Conservation (phyloP, 371 early-diverging fungal species). For the Fennellomyces sp. region DNA sequence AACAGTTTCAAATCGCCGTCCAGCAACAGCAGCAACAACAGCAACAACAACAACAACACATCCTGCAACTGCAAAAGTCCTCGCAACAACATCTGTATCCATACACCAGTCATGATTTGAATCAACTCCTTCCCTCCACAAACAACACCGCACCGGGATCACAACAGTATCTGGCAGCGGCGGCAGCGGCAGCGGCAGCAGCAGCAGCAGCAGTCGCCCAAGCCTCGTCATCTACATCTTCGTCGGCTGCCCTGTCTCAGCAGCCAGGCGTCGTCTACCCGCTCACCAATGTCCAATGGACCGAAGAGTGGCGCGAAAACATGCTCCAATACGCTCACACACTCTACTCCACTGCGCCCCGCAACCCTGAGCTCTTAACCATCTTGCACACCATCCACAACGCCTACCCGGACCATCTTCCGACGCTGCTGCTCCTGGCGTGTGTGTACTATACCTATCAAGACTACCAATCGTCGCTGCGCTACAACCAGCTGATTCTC, state of each 20-base stretch:
- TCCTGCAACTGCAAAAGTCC: conserved; percentile 22
- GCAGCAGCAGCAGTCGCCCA: conserved; percentile 12
- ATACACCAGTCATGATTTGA: conserved; percentile 15
- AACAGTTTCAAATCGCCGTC: conserved; percentile 30
- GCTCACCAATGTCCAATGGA: conserved; percentile 21
- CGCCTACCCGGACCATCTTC: conserved; percentile 72
- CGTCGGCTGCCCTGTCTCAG: conserved; percentile 13
- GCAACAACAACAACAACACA: conserved; percentile 19
- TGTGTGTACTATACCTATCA: conserved; percentile 86
- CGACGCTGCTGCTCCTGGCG: conserved; percentile 82
- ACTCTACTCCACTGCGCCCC: conserved; percentile 63
- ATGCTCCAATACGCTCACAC: conserved; percentile 69
- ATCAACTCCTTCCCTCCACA: conserved; percentile 22
- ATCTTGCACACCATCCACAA: conserved; percentile 69
- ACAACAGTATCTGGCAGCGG: conserved; percentile 22
- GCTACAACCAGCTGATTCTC: conserved; percentile 82
- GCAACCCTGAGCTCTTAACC: conserved; percentile 50
- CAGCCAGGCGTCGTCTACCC: conserved; percentile 15
- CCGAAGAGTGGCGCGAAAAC: conserved; percentile 62
- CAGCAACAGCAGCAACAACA: conserved; percentile 33
- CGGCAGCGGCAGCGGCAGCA: conserved; percentile 35
- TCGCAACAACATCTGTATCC: conserved; percentile 17
- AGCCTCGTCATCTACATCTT: conserved; percentile 16
- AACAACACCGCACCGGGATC: neutral
- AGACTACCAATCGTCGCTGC: conserved; percentile 71